Evolutionary conservation across 1,284 basidiomycete genomes (phyloP).

Genomic region (Leucoagaricus sp.): DNA sequence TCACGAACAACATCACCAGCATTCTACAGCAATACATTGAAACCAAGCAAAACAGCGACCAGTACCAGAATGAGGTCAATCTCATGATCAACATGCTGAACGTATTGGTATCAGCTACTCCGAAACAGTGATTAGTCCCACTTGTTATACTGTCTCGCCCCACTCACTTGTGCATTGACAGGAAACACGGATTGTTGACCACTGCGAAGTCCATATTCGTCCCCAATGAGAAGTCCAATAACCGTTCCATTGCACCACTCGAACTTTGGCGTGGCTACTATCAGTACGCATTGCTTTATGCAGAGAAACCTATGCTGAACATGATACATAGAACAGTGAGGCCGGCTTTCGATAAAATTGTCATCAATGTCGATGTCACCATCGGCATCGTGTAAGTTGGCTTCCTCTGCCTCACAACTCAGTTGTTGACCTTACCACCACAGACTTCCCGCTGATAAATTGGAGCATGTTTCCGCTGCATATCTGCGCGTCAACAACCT

Average conservation of each 20-base stretch:
- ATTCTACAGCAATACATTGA: constrained; percentile 5
- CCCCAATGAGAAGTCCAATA: constrained; percentile 16
- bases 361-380: constrained; percentile 43
- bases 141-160: background rate
- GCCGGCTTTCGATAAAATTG: constrained; percentile 33
- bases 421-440: constrained; percentile 12
- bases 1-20: background rate
- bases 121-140: constrained; percentile 26
- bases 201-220: constrained; percentile 32
- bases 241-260: constrained; percentile 27
- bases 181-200: constrained; percentile 22
- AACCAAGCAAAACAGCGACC: background rate
- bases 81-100: constrained; percentile 36
- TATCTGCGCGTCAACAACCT: constrained; percentile 24
- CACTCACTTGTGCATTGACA: background rate
- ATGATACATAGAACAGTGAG: constrained; percentile 36
- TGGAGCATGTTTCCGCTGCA: constrained; percentile 29
- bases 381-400: constrained; percentile 38
- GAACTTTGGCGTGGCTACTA: constrained; percentile 38
- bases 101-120: constrained; percentile 34
- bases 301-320: background rate
- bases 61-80: constrained; percentile 5
- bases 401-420: background rate
- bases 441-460: constrained; percentile 25
- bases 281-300: constrained; percentile 27